A percentile compares a stretch with the other conserved stretches of the same genome.
Evolutionary conservation across 2,329 filamentous ascomycete species (phyloP).

Genomic region (Amauroascus verrucosus): DNA sequence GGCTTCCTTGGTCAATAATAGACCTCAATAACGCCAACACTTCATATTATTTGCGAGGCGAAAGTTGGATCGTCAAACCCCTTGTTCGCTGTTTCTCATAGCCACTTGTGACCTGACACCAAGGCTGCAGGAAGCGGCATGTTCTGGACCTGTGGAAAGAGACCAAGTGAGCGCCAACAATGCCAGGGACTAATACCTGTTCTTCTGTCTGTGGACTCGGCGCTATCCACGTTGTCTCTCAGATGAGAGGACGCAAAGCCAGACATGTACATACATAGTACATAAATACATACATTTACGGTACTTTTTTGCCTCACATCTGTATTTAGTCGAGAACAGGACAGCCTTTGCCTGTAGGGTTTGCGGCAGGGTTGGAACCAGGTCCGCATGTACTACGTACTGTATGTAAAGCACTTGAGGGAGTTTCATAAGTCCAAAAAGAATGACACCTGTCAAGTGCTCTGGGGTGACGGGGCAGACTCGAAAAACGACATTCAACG

Average conservation of each 20-base stretch:
- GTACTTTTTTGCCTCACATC: background rate
- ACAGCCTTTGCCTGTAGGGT: background rate
- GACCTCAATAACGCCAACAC: too few relatives aligned
- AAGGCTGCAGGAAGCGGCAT: constrained; percentile 9
- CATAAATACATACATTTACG: too few relatives aligned
- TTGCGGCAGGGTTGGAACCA: too few relatives aligned
- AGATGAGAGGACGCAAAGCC: background rate
- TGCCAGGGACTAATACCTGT: constrained; percentile 3
- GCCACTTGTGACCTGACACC: constrained; percentile 6
- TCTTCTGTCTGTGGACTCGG: background rate
- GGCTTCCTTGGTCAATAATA: too few relatives aligned
- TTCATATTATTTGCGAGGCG: too few relatives aligned
- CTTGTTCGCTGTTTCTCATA: constrained; percentile 1
- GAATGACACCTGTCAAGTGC: too few relatives aligned
- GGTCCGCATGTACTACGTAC: too few relatives aligned
- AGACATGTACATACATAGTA: background rate
- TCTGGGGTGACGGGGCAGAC: too few relatives aligned
- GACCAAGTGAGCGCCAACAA: constrained; percentile 7
- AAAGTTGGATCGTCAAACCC: constrained; percentile 7
- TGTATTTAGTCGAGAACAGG: background rate
- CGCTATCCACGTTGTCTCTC: constrained; percentile 9
- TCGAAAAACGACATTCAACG: too few relatives aligned
- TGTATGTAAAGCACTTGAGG: too few relatives aligned
- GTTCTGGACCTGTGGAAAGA: constrained; percentile 9
- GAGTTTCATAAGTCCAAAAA: too few relatives aligned